A percentile compares a stretch with the other conserved stretches of the same genome.
Conservation (phyloP, 1,139 yeast genomes). For the Saccharomyces hybrid region DNA sequence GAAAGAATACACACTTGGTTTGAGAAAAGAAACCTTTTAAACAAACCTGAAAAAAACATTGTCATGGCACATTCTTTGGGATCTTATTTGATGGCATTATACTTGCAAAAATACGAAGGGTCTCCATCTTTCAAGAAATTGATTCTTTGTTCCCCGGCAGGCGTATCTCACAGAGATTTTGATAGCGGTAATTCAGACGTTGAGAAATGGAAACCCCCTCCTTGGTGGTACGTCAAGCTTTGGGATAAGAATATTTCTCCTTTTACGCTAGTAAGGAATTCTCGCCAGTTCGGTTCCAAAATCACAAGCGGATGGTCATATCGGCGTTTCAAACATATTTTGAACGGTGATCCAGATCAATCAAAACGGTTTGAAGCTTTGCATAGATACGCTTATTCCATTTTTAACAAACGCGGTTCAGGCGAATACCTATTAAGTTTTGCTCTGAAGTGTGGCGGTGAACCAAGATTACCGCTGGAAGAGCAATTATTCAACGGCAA, state of each 20-base stretch:
- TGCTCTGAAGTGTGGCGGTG: constrained; percentile 66
- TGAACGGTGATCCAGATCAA: constrained; percentile 35
- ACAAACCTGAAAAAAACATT: constrained; percentile 41
- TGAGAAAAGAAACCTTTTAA: constrained; percentile 39
- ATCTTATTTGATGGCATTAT: constrained; percentile 73
- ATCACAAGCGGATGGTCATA: constrained; percentile 74
- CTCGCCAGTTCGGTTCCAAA: constrained; percentile 62
- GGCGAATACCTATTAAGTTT: constrained; percentile 72
- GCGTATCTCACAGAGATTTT: constrained; percentile 37
- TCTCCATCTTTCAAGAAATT: constrained; percentile 45
- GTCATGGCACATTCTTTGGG: constrained; percentile 90
- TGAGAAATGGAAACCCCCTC: constrained; percentile 33
- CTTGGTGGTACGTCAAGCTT: constrained; percentile 53
- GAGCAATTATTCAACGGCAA: constrained; percentile 39
- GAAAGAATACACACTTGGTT: constrained; percentile 63
- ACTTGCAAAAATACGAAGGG: constrained; percentile 53
- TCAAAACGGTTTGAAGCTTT: constrained; percentile 38
- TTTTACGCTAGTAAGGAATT: constrained; percentile 52
- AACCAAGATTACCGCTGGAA: constrained; percentile 56
- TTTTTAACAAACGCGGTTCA: constrained; percentile 63
- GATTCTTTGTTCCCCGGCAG: constrained; percentile 79
- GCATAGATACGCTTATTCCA: constrained; percentile 62
- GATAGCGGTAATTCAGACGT: constrained; percentile 24
- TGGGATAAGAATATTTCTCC: constrained; percentile 73
- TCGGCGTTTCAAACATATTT: constrained; percentile 51